Evolutionary conservation across 345 rosid genomes (phyloP).

Genomic region (Syzygium grande): DNA sequence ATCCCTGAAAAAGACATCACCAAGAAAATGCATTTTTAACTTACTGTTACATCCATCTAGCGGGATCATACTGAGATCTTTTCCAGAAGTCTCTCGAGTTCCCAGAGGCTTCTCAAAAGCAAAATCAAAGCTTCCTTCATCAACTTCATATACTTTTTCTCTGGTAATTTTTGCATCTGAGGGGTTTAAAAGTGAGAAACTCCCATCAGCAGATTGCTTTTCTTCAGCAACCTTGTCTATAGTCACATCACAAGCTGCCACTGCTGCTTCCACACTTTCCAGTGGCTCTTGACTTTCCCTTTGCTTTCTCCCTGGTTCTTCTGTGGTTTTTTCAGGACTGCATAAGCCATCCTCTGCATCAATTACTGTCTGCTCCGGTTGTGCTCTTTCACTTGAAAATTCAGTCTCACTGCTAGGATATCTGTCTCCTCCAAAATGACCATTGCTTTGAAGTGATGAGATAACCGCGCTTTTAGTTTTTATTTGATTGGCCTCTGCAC

Average conservation of each 20-base stretch:
- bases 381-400: not conserved
- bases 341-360: not conserved
- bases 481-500: not conserved
- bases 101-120: not conserved
- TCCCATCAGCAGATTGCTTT: not conserved
- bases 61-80: not conserved
- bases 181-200: not conserved
- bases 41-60: not conserved
- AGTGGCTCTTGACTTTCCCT: not conserved
- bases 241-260: not conserved
- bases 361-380: not conserved
- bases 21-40: not conserved
- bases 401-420: not conserved
- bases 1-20: not conserved
- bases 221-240: not conserved
- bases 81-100: not conserved
- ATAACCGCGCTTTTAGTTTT: not conserved
- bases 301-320: not conserved
- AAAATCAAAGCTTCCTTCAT: not conserved
- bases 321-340: not conserved
- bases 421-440: not conserved
- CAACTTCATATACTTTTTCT: not conserved
- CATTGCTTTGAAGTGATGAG: not conserved
- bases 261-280: not conserved
- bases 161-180: not conserved